Base-by-base conservation (phyloP, 192 early-diverging fungal genomes). In the Podila horticola region DNA sequence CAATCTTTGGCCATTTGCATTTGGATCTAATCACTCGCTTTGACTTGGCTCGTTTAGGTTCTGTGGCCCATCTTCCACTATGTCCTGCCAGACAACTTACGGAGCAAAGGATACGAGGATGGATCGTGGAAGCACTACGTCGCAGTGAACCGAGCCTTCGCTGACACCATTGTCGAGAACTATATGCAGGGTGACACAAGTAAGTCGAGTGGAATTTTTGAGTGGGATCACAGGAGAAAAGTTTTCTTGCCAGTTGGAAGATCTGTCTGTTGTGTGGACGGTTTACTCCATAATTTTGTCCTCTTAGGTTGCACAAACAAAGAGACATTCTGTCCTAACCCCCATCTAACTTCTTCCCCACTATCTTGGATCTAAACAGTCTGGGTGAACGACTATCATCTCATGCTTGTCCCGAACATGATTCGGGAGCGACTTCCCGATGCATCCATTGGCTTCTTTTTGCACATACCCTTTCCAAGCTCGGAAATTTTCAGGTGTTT, bases 61-160 rank as follows among this genome's bases (percentile, higher is more conserved):
- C 88, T 98, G 12, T 98, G 97, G 97, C 96, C 95, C 12, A 92
- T 92, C n/a, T 96, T 98, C 74, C 97, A 98, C 84, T 98, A 98
- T 79, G 93, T 97, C 58, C 86, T 97, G 69, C 92, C 91, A 58
- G 96, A 98, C 71, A 93, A 94, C 86, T 89, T 94, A 50, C 92
- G 94, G 68, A 92, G 90, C 74, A 90, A 90, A 59, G 90, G 89
- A 33, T 94, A 91, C 74, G 92, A 96, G 65, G 91, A 94, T 55
- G 75, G 74, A 30, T 86, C 94, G 2, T 99, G 95, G 92, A 91
- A 95, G 64, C 90, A 92, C 34, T 95, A 97, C 66, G 84, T 93
- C 48, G 86, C 92, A 19, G 92, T 98, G 2, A 97, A 97, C 86
- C 88, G 93, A 58, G 85, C 77, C 55, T 98, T 98, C 86, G 96